Conservation (phyloP, 2,329 filamentous ascomycete genomes). For the Microdochium bolleyi region DNA sequence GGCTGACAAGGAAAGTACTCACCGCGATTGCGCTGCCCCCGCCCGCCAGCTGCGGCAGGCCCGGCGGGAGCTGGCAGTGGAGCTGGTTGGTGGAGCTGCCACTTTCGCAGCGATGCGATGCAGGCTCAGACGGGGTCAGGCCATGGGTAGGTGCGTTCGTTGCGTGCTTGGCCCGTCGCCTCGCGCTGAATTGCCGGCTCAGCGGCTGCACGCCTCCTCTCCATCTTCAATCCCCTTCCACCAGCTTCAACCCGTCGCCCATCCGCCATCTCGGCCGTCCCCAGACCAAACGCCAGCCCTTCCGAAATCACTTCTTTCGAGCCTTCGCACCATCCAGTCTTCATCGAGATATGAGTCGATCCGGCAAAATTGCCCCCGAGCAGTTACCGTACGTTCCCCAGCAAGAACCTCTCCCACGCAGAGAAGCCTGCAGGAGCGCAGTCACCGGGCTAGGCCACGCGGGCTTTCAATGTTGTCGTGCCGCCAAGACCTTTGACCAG, state of each 20-base stretch:
- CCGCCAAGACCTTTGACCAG: background rate
- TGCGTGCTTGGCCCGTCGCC: background rate
- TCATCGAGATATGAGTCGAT: conserved; percentile 85
- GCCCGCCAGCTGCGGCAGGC: background rate
- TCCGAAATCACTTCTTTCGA: background rate
- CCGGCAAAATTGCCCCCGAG: conserved; percentile 97
- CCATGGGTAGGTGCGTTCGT: background rate
- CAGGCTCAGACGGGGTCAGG: background rate
- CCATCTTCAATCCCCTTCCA: background rate
- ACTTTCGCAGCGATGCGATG: background rate
- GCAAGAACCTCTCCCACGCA: background rate
- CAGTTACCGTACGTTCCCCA: conserved; percentile 75
- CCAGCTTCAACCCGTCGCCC: background rate
- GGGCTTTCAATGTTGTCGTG: background rate
- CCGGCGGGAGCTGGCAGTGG: background rate
- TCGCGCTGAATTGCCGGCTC: background rate
- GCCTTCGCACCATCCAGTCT: conserved; percentile 1
- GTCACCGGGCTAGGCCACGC: background rate
- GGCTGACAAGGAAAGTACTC: background rate
- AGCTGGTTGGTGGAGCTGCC: background rate
- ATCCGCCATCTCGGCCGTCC: background rate
- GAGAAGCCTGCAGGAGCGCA: background rate
- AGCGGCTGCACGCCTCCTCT: background rate
- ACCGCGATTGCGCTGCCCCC: background rate
- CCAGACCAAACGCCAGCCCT: background rate